Percentiles rank a stretch among this genome's conserved stretches.
These are phyloP conservation scores for Metarhizium sp. DNA, from an alignment of 2,329 filamentous ascomycete genomes.

Conservation along the genomic window DNA sequence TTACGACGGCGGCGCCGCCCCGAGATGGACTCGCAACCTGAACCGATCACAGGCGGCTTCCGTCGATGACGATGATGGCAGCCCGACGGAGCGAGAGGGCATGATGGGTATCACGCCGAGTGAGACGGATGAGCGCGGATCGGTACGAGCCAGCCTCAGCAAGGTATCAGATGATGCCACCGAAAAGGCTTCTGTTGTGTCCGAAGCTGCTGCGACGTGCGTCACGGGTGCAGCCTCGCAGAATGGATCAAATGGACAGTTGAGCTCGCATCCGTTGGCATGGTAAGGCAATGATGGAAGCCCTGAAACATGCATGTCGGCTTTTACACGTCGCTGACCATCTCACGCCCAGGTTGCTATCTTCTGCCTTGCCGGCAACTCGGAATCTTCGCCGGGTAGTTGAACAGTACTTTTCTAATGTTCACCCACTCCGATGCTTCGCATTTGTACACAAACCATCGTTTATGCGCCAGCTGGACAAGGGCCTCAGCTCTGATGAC, in stretches of 20 bases:
- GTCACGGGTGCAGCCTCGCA: neutral
- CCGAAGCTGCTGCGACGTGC: neutral
- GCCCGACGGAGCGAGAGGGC: neutral
- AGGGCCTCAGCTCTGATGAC: constrained; percentile 24
- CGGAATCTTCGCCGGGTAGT: constrained; percentile 26
- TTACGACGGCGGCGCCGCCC: constrained; percentile 28
- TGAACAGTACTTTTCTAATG: constrained; percentile 28
- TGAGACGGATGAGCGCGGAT: neutral
- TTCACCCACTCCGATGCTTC: constrained; percentile 31
- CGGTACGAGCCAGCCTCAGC: neutral
- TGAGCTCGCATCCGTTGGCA: constrained; percentile 2
- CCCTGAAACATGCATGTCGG: neutral
- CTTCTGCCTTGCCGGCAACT: constrained; percentile 21
- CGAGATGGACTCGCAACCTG: constrained; percentile 26
- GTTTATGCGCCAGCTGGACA: constrained; percentile 28
- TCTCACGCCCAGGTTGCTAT: constrained; percentile 19
- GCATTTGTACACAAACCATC: constrained; percentile 31
- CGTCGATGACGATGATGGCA: neutral
- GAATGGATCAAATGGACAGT: neutral
- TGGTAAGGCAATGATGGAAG: neutral
- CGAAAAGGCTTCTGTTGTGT: constrained; percentile 1
- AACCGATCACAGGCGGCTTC: constrained; percentile 10
- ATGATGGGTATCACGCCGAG: neutral
- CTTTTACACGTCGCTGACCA: neutral
- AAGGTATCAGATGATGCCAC: neutral